Percentiles rank a stretch among this genome's conserved stretches.
These are phyloP conservation scores for Eucalyptus decipiens DNA, from an alignment of 345 rosid species.

Conservation along the genomic window DNA sequence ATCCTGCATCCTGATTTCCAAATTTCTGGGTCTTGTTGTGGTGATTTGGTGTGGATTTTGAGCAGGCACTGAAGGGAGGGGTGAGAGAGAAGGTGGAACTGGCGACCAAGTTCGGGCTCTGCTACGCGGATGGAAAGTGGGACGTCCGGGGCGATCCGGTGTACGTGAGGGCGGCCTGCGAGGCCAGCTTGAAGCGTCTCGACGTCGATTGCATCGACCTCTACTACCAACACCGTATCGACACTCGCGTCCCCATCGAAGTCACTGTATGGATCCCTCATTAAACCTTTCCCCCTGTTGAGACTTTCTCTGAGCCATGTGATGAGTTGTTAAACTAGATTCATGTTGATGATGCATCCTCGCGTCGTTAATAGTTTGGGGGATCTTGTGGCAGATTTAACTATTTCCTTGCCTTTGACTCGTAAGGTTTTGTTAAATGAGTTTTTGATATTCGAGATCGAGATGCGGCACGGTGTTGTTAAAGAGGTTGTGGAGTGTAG, in stretches of 20 bases:
- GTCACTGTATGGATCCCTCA: conserved; percentile 21
- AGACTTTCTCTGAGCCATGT: not conserved
- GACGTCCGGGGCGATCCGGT: conserved; percentile 36
- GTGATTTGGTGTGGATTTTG: not conserved
- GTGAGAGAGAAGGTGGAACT: conserved; percentile 35
- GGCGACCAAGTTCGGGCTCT: conserved; percentile 45
- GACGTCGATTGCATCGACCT: conserved; percentile 38
- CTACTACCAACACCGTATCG: conserved; percentile 52
- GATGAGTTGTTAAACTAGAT: not conserved
- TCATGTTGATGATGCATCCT: not conserved
- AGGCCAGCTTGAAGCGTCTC: conserved; percentile 47
- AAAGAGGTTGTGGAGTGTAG: not conserved
- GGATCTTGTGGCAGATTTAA: not conserved
- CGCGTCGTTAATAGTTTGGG: not conserved
- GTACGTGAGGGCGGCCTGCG: conserved; percentile 44
- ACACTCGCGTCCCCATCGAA: conserved; percentile 43
- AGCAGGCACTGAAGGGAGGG: conserved; percentile 43
- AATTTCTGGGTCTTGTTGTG: not conserved
- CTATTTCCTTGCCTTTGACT: not conserved
- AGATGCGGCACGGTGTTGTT: not conserved
- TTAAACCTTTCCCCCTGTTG: not conserved
- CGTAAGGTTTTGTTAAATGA: not conserved
- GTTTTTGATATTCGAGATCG: not conserved
- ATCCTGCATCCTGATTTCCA: not conserved
- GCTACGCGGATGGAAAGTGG: conserved; percentile 3